Conservation (phyloP, 768 basidiomycete genomes). For the Agrocybe chaxingu region DNA sequence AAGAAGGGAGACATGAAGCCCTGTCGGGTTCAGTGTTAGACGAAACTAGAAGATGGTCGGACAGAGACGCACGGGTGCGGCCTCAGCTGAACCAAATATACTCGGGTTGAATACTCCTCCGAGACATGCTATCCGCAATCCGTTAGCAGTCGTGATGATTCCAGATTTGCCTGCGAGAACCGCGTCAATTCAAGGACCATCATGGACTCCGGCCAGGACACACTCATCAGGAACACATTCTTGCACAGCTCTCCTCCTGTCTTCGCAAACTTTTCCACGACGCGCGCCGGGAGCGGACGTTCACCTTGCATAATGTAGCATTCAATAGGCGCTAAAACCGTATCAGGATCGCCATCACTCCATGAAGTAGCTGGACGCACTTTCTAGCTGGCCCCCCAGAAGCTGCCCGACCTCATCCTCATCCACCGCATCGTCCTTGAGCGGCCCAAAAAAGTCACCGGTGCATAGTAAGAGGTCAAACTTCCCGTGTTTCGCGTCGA, state of each 20-base stretch:
- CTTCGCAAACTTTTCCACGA: slow-evolving; percentile 73
- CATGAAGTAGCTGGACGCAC: slow-evolving; percentile 30
- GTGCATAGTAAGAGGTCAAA: slow-evolving; percentile 81
- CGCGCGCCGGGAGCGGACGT: slow-evolving; percentile 63
- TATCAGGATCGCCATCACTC: slow-evolving; percentile 12
- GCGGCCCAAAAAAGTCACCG: slow-evolving; percentile 82
- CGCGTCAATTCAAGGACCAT: slow-evolving; percentile 5
- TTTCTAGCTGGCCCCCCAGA: slow-evolving; percentile 65
- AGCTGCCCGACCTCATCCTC: slow-evolving; percentile 44
- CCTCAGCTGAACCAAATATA: slow-evolving; percentile 55
- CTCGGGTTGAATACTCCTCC: slow-evolving; percentile 72
- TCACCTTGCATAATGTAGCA: slow-evolving; percentile 94
- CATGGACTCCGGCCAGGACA: slow-evolving; percentile 25
- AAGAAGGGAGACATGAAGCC: slow-evolving; percentile 79
- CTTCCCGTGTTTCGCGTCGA: slow-evolving; percentile 90
- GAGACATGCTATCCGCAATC: slow-evolving; percentile 81
- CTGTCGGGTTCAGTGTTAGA: slow-evolving; percentile 29
- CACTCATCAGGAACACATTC: slow-evolving; percentile 85
- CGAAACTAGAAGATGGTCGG: background rate
- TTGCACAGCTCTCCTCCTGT: slow-evolving; percentile 77
- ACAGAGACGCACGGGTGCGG: slow-evolving; percentile 53
- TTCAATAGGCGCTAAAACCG: slow-evolving; percentile 70
- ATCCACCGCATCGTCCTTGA: slow-evolving; percentile 23
- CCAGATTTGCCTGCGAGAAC: slow-evolving; percentile 70
- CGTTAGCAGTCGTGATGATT: slow-evolving; percentile 73